These are phyloP conservation scores for Hypoxylon fuscum DNA, from an alignment of 495 filamentous ascomycete species.

Conservation along the genomic window DNA sequence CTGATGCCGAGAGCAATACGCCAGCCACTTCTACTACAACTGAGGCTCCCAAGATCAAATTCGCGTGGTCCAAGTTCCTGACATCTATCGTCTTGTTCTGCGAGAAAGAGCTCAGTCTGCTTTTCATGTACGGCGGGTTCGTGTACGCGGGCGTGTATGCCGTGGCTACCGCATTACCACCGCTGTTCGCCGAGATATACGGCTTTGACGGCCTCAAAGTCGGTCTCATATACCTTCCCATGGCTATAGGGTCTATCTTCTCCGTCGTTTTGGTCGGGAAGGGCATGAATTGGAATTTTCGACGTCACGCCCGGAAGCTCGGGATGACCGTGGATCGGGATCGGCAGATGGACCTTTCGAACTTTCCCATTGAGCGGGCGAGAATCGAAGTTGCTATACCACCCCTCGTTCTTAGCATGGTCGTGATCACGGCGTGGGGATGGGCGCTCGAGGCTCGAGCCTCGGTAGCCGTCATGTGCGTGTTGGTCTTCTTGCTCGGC, in stretches of 20 bases:
- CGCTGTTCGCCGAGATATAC: constrained; percentile 62
- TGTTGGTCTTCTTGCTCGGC: constrained; percentile 69
- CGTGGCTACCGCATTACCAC: constrained; percentile 54
- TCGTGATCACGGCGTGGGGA: constrained; percentile 58
- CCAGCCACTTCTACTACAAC: constrained; percentile 7
- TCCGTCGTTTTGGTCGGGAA: constrained; percentile 63
- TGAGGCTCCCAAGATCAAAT: constrained; percentile 37
- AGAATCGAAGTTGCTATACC: constrained; percentile 65
- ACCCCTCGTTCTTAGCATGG: constrained; percentile 53
- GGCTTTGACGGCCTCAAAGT: constrained; percentile 66
- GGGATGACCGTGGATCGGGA: constrained; percentile 56
- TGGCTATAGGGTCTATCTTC: constrained; percentile 67
- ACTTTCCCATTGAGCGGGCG: constrained; percentile 71
- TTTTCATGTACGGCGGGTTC: constrained; percentile 65
- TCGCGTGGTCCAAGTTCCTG: constrained; percentile 65
- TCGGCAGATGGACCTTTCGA: constrained; percentile 59
- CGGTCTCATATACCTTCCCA: constrained; percentile 62
- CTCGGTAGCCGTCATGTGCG: constrained; percentile 54
- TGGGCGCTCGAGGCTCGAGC: constrained; percentile 57
- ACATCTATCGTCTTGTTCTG: constrained; percentile 66
- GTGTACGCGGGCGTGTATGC: constrained; percentile 66
- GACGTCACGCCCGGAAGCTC: constrained; percentile 50
- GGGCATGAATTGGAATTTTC: constrained; percentile 64
- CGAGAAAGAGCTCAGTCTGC: constrained; percentile 67
- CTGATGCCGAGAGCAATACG: constrained; percentile 60